Evolutionary conservation across 2,329 filamentous ascomycete genomes (phyloP).

Genomic region (Penicillium rolfsii): DNA sequence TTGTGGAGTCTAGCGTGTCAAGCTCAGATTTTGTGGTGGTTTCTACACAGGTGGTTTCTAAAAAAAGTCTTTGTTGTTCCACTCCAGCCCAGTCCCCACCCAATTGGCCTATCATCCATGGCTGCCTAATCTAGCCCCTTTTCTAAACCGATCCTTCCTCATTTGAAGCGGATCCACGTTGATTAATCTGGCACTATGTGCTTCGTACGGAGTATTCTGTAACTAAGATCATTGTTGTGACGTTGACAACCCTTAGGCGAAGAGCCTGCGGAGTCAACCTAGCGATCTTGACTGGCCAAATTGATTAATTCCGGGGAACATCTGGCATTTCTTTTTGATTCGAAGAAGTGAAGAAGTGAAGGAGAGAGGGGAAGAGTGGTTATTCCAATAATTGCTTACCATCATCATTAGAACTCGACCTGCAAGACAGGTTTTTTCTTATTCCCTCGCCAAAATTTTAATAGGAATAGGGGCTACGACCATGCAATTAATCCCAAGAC

Average conservation of each 20-base stretch:
- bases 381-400: neutral
- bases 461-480: neutral
- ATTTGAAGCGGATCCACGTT: neutral
- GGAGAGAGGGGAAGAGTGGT: neutral
- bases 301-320: neutral
- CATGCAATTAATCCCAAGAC: neutral
- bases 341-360: neutral
- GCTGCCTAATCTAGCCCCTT: conserved; percentile 5
- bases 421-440: neutral
- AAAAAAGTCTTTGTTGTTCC: conserved; percentile 1
- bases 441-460: neutral
- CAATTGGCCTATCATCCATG: neutral
- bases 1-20: conserved; percentile 1
- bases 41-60: conserved; percentile 5
- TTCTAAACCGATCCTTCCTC: neutral
- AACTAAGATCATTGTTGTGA: neutral
- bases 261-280: neutral
- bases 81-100: neutral
- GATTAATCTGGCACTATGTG: conserved; percentile 1
- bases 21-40: neutral
- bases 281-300: neutral
- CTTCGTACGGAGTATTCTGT: too few relatives aligned
- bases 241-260: neutral
- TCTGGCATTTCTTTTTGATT: neutral
- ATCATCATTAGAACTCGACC: neutral